Base-by-base conservation (phyloP, 2,329 filamentous ascomycete species). In the Sporothrix pallida region DNA sequence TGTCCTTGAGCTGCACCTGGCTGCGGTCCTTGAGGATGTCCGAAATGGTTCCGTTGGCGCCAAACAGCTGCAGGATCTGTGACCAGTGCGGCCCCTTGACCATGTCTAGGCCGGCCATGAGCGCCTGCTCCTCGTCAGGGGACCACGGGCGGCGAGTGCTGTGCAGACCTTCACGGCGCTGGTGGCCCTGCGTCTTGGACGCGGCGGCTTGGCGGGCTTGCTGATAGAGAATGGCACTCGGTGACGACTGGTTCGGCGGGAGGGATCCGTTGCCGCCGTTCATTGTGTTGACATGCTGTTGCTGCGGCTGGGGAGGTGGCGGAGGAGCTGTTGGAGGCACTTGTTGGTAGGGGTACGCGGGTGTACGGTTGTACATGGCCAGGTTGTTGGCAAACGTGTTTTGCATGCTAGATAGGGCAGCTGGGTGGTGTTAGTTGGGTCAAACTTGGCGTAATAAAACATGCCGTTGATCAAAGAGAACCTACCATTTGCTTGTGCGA, bases 51-150 rank as follows among this genome's bases (percentile, higher is more conserved):
- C 94, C 94, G 58, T 91, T 92, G 0, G 89, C 87, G 0, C 94
- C 94, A 80, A 95, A 97, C 58, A 97, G 87, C 1, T 91, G 91
- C 13, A 97, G 85, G 65, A 97, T 97, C 80, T 97, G 94, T 77
- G 93, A 95, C 94, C 94, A 97, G 79, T 97, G 94, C 20, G 94
- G 94, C 0, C 94, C 94, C 80, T 95, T 94, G 65, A 97, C 94
- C 80, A 92, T 90, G 79, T 97, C 94, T 3, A 97, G 88, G 0
- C 94, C 94, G 68, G 92, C 89, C 91, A 97, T 95, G 20, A 97
- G 86, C 0, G 94, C 94, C 81, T 94, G 94, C 80, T 97, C 94
- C 82, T 97, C 94, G 76, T 96, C 93, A 3, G 92, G 90, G 0
- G 92, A 93, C 94, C 94, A 97, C 0, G 94, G 93, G 42, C 94